phyloP scores from a whole-genome alignment of 441 rosid genomes.

The Erodium moschatum region DNA sequence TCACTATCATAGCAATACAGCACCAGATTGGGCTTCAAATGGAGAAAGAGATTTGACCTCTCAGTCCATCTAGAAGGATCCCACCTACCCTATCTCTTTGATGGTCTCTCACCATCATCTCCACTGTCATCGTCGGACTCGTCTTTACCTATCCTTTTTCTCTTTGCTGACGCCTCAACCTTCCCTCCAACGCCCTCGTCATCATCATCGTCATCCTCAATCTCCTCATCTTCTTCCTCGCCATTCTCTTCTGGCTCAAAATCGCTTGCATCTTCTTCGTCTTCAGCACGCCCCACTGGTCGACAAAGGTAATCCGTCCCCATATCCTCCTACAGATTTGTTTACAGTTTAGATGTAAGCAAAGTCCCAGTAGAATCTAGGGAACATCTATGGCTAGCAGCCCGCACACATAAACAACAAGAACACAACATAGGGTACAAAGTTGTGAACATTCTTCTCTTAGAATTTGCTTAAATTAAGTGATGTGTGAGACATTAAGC shows the following conservation, averaged over 20 bases:
- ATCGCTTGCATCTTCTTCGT: conserved; percentile 82
- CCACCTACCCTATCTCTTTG: conserved; percentile 50
- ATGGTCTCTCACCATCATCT: conserved; percentile 64
- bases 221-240: neutral
- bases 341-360: no score
- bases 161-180: conserved; percentile 53
- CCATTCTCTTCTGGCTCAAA: conserved; percentile 34
- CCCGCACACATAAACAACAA: no score
- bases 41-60: conserved; percentile 37
- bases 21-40: neutral
- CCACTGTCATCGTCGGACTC: conserved; percentile 50
- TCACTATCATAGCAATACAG: neutral
- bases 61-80: conserved; percentile 20
- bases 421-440: no score
- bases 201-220: neutral
- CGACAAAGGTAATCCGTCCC: conserved; percentile 72
- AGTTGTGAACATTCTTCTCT: no score
- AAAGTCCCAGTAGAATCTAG: no score
- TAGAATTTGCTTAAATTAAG: no score
- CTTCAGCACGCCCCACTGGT: conserved; percentile 63
- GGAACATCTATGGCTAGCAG: no score
- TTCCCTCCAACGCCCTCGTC: conserved; percentile 31
- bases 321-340: conserved; percentile 46
- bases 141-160: conserved; percentile 52
- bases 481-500: no score